Evolutionary conservation across 148 eudicot species (phyloP).

Genomic region (Fagopyrum homotropicum): DNA sequence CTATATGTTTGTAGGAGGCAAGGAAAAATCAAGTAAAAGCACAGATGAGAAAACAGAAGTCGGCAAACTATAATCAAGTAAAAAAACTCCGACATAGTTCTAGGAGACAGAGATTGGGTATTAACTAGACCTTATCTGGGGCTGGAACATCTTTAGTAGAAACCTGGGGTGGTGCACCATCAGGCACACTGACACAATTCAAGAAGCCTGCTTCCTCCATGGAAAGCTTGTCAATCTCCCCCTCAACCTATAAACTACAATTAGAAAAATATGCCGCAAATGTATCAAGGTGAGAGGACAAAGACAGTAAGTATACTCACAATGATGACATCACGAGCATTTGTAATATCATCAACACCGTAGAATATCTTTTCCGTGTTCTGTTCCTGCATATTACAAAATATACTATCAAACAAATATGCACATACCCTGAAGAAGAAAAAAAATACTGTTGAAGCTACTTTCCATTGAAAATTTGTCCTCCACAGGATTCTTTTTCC

Average conservation of each 20-base stretch:
- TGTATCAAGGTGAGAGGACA: not conserved
- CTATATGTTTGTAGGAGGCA: not conserved
- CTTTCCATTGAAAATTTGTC: not conserved
- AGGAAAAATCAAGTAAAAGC: not conserved
- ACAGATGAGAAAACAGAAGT: not conserved
- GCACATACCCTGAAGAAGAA: not conserved
- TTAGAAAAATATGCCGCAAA: slow-evolving; percentile 3
- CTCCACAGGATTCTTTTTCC: not conserved
- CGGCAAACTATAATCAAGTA: not conserved
- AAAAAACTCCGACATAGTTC: not conserved
- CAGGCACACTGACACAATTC: slow-evolving; percentile 95
- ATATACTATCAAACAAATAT: not conserved
- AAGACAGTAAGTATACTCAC: slow-evolving; percentile 29
- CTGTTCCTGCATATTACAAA: slow-evolving; percentile 47
- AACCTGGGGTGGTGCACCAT: slow-evolving; percentile 84
- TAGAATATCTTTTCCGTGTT: slow-evolving; percentile 71
- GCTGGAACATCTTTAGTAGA: slow-evolving; percentile 70
- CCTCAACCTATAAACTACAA: slow-evolving; percentile 64
- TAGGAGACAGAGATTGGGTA: not conserved
- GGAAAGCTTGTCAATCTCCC: slow-evolving; percentile 96
- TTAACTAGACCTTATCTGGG: slow-evolving; percentile 48
- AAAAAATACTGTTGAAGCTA: not conserved
- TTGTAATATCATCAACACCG: slow-evolving; percentile 83
- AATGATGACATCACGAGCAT: slow-evolving; percentile 65
- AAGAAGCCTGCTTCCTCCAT: slow-evolving; percentile 97